Percentiles rank a stretch among this genome's conserved stretches.
Evolutionary conservation across 768 basidiomycete species (phyloP).

Genomic region (Lentinula guzmanii): DNA sequence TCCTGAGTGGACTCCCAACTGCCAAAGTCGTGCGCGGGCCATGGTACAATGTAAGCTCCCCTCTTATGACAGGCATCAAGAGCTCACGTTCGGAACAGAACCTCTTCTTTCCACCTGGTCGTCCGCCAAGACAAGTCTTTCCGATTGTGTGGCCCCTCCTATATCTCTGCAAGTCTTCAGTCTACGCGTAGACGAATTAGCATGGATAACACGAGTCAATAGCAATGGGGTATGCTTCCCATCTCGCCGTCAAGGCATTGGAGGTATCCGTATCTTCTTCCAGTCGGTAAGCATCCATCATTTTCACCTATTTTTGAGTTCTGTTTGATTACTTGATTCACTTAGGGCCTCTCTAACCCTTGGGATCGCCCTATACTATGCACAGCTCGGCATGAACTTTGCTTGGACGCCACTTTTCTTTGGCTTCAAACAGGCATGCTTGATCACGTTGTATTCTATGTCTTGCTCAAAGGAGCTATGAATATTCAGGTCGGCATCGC

Average conservation of each 20-base stretch:
- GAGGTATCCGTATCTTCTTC: conserved; percentile 35
- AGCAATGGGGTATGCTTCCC: conserved; percentile 67
- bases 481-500: conserved; percentile 42
- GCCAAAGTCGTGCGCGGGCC: conserved; percentile 38
- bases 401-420: conserved; percentile 67
- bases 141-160: conserved; percentile 53
- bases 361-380: conserved; percentile 54
- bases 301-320: not conserved
- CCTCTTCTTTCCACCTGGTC: conserved; percentile 43
- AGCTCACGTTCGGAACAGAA: conserved; percentile 22
- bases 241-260: conserved; percentile 50
- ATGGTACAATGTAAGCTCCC: conserved; percentile 52
- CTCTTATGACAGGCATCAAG: not conserved
- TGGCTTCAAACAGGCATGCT: conserved; percentile 33
- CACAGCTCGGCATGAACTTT: conserved; percentile 52
- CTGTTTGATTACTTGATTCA: not conserved
- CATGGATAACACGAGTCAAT: conserved; percentile 3
- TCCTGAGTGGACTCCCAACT: conserved; percentile 43
- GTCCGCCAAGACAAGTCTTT: conserved; percentile 47
- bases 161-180: conserved; percentile 27
- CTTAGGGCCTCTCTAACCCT: conserved; percentile 33
- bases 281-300: conserved; percentile 29
- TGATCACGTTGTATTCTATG: not conserved
- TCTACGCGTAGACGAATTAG: not conserved
- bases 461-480: not conserved